These are phyloP conservation scores for Rhynchospora pubera DNA, from an alignment of 176 grass and related monocot species.

Conservation along the genomic window DNA sequence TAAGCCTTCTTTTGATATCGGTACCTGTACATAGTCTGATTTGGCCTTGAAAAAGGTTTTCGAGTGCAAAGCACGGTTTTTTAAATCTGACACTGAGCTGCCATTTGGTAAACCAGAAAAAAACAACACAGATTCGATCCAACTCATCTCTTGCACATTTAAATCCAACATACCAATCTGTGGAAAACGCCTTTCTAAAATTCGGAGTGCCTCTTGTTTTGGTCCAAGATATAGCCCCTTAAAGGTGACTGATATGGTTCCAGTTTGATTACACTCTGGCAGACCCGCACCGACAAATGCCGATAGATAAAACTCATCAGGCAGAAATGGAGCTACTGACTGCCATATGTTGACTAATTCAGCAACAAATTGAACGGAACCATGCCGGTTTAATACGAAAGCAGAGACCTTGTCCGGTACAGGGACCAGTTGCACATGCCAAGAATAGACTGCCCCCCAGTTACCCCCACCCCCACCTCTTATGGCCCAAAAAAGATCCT, in stretches of 20 bases:
- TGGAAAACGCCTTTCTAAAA: constrained; percentile 25
- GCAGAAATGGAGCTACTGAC: constrained; percentile 43
- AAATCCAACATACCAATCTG: constrained; percentile 29
- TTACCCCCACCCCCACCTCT: constrained; percentile 66
- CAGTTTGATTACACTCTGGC: constrained; percentile 21
- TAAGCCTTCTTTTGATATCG: constrained; percentile 10
- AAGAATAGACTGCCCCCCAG: constrained; percentile 64
- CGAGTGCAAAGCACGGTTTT: constrained; percentile 24
- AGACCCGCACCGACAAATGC: constrained; percentile 47
- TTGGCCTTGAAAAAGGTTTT: constrained; percentile 88
- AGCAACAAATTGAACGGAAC: constrained; percentile 16
- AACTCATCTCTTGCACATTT: constrained; percentile 41
- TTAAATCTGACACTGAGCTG: constrained; percentile 32
- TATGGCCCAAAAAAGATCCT: constrained; percentile 84
- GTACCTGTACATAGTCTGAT: constrained; percentile 49
- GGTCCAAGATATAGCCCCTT: constrained; percentile 58
- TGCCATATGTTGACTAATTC: constrained; percentile 53
- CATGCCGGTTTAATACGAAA: constrained; percentile 43
- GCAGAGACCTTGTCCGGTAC: constrained; percentile 49
- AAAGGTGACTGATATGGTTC: constrained; percentile 51
- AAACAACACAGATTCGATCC: constrained; percentile 69
- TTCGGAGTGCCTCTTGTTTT: constrained; percentile 4
- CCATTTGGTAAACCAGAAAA: constrained; percentile 49
- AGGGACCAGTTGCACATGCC: constrained; percentile 30
- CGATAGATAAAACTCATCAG: constrained; percentile 78